phyloP scores from a whole-genome alignment of 2,329 filamentous ascomycete species.

The Xylariaceae sp. region DNA sequence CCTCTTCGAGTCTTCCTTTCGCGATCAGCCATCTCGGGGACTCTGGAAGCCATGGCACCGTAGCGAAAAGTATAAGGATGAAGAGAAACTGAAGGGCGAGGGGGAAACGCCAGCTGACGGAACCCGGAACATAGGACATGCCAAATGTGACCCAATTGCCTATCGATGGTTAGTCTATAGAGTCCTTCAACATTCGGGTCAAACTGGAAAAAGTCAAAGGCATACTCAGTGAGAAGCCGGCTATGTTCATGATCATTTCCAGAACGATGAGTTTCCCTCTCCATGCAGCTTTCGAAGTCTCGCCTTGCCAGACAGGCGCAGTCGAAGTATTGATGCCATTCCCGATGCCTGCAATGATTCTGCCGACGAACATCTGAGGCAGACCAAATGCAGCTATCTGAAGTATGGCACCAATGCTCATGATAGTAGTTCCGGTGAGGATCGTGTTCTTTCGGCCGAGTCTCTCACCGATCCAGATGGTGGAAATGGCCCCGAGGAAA shows the following conservation, averaged over 20 bases:
- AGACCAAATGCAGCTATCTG: conserved; percentile 31
- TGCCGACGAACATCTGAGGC: conserved; percentile 27
- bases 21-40: conserved; percentile 28
- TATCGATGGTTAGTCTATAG: conserved; percentile 1
- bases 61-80: conserved; percentile 24
- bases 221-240: conserved; percentile 25
- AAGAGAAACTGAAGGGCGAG: conserved; percentile 44
- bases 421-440: conserved; percentile 28
- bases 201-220: background rate
- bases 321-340: conserved; percentile 18
- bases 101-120: conserved; percentile 39
- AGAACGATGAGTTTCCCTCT: conserved; percentile 30
- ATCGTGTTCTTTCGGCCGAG: conserved; percentile 31
- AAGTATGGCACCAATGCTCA: conserved; percentile 30
- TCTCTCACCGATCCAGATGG: conserved; percentile 28
- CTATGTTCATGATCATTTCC: conserved; percentile 28
- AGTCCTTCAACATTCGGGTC: background rate
- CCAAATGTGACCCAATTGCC: conserved; percentile 38
- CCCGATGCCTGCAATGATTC: conserved; percentile 1
- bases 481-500: conserved; percentile 44
- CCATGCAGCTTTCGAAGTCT: conserved; percentile 29
- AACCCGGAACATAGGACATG: conserved; percentile 31
- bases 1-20: conserved; percentile 24
- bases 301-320: conserved; percentile 35
- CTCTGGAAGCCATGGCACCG: conserved; percentile 29